phyloP scores from a whole-genome alignment of 306 rosid species.

The Sphenostylis stenocarpa region DNA sequence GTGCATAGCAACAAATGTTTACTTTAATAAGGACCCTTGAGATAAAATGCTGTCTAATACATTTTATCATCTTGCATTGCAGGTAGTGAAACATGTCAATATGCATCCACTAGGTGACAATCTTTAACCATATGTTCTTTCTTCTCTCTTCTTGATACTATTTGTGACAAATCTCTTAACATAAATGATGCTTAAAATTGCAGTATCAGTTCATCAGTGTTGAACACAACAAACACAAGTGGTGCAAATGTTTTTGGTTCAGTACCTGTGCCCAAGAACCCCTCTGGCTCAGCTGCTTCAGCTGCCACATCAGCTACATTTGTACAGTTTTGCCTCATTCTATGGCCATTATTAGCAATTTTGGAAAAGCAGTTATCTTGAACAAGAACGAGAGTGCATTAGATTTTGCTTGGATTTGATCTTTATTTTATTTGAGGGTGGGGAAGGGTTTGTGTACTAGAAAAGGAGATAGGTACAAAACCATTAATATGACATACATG shows the following conservation, averaged over 20 bases:
- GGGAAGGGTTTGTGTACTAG: background rate
- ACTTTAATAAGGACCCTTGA: background rate
- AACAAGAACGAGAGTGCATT: background rate
- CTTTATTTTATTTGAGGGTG: background rate
- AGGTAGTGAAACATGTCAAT: conserved; percentile 78
- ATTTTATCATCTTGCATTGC: conserved; percentile 31
- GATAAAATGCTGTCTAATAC: background rate
- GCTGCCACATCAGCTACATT: conserved; percentile 22
- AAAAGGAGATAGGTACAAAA: background rate
- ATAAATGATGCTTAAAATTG: conserved; percentile 23
- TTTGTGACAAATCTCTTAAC: conserved; percentile 17
- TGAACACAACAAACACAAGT: conserved; percentile 74
- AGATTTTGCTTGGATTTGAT: conserved; percentile 12
- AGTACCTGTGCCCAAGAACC: conserved; percentile 62
- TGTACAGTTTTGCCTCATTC: conserved; percentile 31
- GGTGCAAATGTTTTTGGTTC: conserved; percentile 81
- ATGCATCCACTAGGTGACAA: conserved; percentile 66
- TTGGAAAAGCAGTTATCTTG: conserved; percentile 5
- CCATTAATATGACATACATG: conserved; percentile 1
- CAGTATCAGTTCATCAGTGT: conserved; percentile 71
- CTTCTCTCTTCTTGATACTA: background rate
- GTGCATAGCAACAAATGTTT: background rate
- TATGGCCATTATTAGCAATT: conserved; percentile 36
- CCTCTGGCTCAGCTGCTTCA: conserved; percentile 46
- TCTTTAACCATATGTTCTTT: background rate